phyloP scores from a whole-genome alignment of 2,329 filamentous ascomycete species.

The Monilinia fructicola region DNA sequence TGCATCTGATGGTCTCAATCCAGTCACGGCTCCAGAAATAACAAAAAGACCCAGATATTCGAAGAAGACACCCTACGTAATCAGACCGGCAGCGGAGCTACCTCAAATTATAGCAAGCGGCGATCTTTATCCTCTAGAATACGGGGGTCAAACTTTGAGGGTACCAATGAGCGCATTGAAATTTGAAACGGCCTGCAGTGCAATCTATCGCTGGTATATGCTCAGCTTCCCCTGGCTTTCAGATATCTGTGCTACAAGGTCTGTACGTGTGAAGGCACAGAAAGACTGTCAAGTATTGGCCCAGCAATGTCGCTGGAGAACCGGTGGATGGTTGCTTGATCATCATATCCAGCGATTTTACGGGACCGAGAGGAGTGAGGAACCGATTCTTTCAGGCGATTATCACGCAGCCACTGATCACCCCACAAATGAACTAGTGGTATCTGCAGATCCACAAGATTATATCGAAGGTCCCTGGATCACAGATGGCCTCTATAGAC shows the following conservation, averaged over 20 bases:
- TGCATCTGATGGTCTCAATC: background rate
- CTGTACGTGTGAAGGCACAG: background rate
- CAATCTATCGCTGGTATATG: conserved; percentile 11
- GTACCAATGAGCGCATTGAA: background rate
- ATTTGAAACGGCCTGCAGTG: background rate
- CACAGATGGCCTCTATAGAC: background rate
- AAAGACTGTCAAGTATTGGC: conserved; percentile 12
- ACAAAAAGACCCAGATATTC: too few species aligned
- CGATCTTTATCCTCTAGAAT: conserved; percentile 16
- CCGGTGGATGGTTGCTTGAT: conserved; percentile 18
- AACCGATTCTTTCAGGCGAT: background rate
- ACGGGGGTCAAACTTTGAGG: background rate
- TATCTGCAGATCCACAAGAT: conserved; percentile 3
- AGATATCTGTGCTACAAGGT: background rate
- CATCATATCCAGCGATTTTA: conserved; percentile 16
- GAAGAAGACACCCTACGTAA: background rate
- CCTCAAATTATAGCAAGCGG: conserved; percentile 14
- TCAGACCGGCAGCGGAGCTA: background rate
- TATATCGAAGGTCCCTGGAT: conserved; percentile 1
- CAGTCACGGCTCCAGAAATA: too few species aligned
- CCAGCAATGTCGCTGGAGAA: conserved; percentile 19
- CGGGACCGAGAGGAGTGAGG: background rate
- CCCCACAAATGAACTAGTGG: background rate
- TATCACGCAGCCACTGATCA: too few species aligned
- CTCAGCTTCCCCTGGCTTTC: conserved; percentile 4